Conservation (phyloP, 2,329 filamentous ascomycete species). For the Lasiodiplodia gonubiensis region DNA sequence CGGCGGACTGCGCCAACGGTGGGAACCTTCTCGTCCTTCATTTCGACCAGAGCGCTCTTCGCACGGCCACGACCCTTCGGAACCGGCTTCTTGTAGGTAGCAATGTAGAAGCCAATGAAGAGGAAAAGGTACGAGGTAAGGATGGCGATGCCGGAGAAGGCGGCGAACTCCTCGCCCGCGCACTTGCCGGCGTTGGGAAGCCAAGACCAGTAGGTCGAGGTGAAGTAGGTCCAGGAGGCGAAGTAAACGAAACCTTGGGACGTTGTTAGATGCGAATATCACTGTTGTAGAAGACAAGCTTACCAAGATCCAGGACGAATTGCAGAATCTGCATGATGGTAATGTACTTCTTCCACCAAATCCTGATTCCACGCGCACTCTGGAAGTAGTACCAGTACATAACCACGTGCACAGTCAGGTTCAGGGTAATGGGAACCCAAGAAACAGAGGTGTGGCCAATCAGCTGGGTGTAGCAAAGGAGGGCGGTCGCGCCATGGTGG, state of each 20-base stretch:
- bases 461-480: slow-evolving; percentile 97
- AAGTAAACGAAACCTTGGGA: slow-evolving; percentile 91
- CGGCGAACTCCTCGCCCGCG: slow-evolving; percentile 95
- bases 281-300: slow-evolving; percentile 40
- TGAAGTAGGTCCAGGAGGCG: slow-evolving; percentile 98
- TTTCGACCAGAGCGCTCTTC: slow-evolving; percentile 85
- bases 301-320: slow-evolving; percentile 95
- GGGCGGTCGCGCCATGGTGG: slow-evolving; percentile 94
- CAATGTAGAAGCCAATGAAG: slow-evolving; percentile 99
- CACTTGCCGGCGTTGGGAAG: slow-evolving; percentile 85
- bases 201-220: slow-evolving; percentile 84
- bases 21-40: slow-evolving; percentile 73
- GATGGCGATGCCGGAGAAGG: slow-evolving; percentile 88
- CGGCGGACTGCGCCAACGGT: slow-evolving; percentile 59
- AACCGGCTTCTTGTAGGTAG: slow-evolving; percentile 88
- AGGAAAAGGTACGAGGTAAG: slow-evolving; percentile 94
- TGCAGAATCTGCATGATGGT: slow-evolving; percentile 96
- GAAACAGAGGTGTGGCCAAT: slow-evolving; percentile 91
- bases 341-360: slow-evolving; percentile 99
- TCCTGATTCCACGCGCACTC: slow-evolving; percentile 89
- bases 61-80: slow-evolving; percentile 75
- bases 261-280: background rate
- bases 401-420: slow-evolving; percentile 92
- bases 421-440: slow-evolving; percentile 92
- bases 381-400: slow-evolving; percentile 99